A percentile compares a stretch with the other conserved stretches of the same genome.
Conservation (phyloP, 495 filamentous ascomycete genomes). For the Xylaria longipes region DNA sequence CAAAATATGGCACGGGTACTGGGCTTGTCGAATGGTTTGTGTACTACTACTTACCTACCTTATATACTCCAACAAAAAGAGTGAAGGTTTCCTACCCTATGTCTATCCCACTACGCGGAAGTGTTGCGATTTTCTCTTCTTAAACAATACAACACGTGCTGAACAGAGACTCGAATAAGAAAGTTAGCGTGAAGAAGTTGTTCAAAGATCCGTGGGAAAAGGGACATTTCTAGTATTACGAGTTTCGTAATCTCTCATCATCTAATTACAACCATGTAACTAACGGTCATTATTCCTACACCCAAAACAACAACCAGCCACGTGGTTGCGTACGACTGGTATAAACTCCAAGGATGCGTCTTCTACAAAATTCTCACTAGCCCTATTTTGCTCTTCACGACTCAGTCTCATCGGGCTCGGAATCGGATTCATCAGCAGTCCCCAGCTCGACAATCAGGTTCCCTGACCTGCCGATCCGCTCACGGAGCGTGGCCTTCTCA, state of each 20-base stretch:
- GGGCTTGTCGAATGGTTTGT: background rate
- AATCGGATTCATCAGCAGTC: slow-evolving; percentile 41
- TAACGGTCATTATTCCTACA: background rate
- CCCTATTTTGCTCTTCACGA: background rate
- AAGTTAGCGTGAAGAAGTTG: background rate
- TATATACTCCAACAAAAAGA: background rate
- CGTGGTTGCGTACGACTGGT: background rate
- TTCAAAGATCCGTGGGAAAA: background rate
- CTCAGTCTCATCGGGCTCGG: slow-evolving; percentile 18
- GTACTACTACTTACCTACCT: background rate
- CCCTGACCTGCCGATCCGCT: slow-evolving; percentile 79
- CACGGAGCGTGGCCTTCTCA: slow-evolving; percentile 65
- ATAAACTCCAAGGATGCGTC: slow-evolving; percentile 1
- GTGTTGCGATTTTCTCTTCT: background rate
- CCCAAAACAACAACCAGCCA: background rate
- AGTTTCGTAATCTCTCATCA: background rate
- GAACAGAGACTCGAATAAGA: background rate
- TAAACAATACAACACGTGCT: background rate
- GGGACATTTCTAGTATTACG: background rate
- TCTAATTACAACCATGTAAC: slow-evolving; percentile 14
- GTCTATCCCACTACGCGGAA: background rate
- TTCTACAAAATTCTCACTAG: background rate
- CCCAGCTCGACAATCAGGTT: slow-evolving; percentile 83
- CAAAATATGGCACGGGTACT: background rate
- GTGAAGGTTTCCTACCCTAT: background rate